Evolutionary conservation across 352 stramenopile species (phyloP), one percentile per base, ranked within the genome.

Genomic region (Saprolegnia diclina): DNA sequence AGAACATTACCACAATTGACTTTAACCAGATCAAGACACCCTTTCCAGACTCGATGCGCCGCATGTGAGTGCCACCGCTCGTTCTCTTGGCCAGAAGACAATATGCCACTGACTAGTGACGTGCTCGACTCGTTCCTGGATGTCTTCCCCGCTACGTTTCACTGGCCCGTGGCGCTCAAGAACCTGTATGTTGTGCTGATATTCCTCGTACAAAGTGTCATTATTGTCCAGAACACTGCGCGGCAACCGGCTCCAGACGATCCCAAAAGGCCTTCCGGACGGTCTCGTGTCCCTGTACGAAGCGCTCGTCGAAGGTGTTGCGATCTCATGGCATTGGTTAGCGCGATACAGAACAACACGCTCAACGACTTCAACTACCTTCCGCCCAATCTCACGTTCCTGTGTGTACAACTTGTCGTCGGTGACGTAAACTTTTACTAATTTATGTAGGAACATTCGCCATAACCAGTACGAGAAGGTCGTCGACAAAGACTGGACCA

Each of bases 401-500:
- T 48, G 42, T 48, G 18, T 7, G 42, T 7, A 11, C 11, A 14
- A 48, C 2, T 35, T 35, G 29, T 35, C 42, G 7, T n/a, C 1
- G 4, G 4, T 48, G 7, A 14, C 42, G 13, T 4, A 3, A 10
- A n/a, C 52, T 59, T 4, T 13, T 19, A 59, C 11, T 1, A 26
- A 26, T 4, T 24, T 59, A 4, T 7, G 52, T 59, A 59, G 52
- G 13, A 59, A 59, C 35, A 35, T 59, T 24, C 52, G 52, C 52
- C 11, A 59, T 9, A 59, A 59, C 52, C 52, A 26, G 13, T 42
- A 42, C 52, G 35, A 35, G 11, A 42, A 35, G 35, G 35, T 59
- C 24, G 16, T n/a, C 24, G 35, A 59, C 52, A 35, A 13, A 9
- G 52, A 59, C 35, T 59, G 52, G 52, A 59, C 35, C 24, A 59